Evolutionary conservation across 495 filamentous ascomycete genomes (phyloP), one percentile per base, ranked within the genome.

Genomic region (Immersiella caudata): DNA sequence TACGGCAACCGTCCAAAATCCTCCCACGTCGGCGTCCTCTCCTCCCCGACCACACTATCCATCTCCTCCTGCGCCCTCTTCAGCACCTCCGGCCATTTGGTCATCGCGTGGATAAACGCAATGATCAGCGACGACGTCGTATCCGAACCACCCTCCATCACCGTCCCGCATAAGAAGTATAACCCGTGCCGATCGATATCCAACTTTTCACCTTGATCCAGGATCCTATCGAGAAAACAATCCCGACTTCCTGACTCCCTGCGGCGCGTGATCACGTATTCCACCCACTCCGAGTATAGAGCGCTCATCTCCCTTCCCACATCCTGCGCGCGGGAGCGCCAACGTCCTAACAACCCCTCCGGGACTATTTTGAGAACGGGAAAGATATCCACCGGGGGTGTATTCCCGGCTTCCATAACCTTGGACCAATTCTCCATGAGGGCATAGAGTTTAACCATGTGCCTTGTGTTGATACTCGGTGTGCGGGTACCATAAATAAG

Each of bases 101-200:
- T 50, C 35, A 62, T 62, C 35, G 60, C 60, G 35, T 49, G 33
- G 60, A 50, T 50, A n/a, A 62, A 62, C 0, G 60, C 33, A 21
- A 50, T 62, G 35, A 62, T 46, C 11, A 50, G 20, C 8, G 36
- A 49, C 16, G 75, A 68, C 6, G 78, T 64, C 1, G 83, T 86
- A 67, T 87, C 84, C 1, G 77, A 79, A 8, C 83, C 84, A 3
- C 80, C 83, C 73, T 86, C 80, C 69, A 82, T 80, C 8, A 76
- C 55, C 5, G 66, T 70, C 11, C 79, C 81, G n/a, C 73, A 67
- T 1, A 84, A 61, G 58, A 81, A 81, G 24, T 74, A 54, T 7
- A 78, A 68, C 52, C 79, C 75, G 67, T 81, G 75, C 21, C 76
- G 67, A 54, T 74, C 73, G 52, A 83, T 76, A 2, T 65, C 65